Evolutionary conservation across 2,329 filamentous ascomycete genomes (phyloP).

Genomic region (Penicillium sp.): DNA sequence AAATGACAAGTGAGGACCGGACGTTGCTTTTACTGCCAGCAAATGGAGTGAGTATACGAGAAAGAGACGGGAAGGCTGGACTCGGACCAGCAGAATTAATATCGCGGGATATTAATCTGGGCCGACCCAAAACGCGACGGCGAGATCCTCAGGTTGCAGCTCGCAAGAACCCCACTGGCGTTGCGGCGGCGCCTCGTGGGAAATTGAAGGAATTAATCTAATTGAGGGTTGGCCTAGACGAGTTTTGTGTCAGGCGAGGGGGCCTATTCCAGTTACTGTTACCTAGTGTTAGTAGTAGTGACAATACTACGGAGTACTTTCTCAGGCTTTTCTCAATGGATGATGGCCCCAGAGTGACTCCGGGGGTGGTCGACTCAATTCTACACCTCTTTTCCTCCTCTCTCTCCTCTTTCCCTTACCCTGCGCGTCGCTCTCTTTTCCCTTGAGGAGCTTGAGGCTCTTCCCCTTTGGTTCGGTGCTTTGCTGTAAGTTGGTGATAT

Average conservation of each 20-base stretch:
- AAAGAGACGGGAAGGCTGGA: background rate
- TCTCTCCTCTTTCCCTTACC: conserved; percentile 15
- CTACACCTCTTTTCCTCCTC: conserved; percentile 16
- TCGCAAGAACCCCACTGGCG: background rate
- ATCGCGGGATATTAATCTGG: background rate
- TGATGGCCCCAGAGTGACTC: background rate
- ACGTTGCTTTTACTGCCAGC: too few species aligned
- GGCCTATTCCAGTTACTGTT: background rate
- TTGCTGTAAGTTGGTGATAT: conserved; percentile 14
- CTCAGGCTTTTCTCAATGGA: background rate
- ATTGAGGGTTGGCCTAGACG: conserved; percentile 2
- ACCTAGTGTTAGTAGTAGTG: too few species aligned
- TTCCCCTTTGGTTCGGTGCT: conserved; percentile 14
- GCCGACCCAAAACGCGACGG: background rate
- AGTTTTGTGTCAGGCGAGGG: background rate
- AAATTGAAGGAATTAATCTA: conserved; percentile 15
- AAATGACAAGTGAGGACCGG: background rate
- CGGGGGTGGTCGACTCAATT: background rate
- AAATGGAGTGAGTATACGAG: background rate
- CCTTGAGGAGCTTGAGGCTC: conserved; percentile 35
- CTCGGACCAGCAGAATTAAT: background rate
- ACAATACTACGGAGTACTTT: too few species aligned
- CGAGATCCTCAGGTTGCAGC: background rate
- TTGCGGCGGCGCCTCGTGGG: conserved; percentile 1
- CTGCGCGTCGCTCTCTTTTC: conserved; percentile 16